Evolutionary conservation across 306 rosid genomes (phyloP).

Genomic region (Cotoneaster glaucophyllus): DNA sequence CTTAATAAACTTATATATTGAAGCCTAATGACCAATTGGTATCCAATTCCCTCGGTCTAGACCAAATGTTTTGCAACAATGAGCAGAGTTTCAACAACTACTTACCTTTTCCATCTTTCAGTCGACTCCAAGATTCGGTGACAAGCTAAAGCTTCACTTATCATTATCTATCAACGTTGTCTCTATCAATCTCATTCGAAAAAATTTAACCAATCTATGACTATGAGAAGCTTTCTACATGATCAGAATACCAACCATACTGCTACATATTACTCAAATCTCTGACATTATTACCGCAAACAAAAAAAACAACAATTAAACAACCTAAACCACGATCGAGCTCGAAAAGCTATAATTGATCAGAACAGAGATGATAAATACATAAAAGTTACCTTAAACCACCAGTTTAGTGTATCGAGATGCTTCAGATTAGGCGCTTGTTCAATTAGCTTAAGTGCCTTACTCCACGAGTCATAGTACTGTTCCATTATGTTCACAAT

Average conservation of each 20-base stretch:
- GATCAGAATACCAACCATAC: neutral
- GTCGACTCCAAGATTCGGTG: neutral
- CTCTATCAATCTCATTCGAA: neutral
- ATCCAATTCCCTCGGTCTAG: neutral
- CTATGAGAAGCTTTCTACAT: neutral
- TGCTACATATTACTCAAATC: neutral
- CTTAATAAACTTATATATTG: too few relatives aligned
- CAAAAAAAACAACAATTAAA: neutral
- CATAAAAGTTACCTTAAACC: neutral
- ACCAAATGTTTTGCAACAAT: neutral
- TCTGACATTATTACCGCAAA: neutral
- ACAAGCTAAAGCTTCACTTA: neutral
- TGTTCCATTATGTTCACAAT: neutral
- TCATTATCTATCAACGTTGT: neutral
- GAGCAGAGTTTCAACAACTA: neutral
- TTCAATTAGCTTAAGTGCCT: neutral
- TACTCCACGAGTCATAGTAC: neutral
- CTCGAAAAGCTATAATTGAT: neutral
- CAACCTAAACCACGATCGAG: neutral
- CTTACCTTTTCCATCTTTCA: neutral
- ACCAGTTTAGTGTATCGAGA: slow-evolving; percentile 3
- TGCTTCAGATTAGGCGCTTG: neutral
- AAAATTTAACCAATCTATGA: neutral
- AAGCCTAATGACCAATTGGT: neutral
- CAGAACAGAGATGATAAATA: neutral